phyloP scores from a whole-genome alignment of 768 basidiomycete species.

The Polyporus arcularius region DNA sequence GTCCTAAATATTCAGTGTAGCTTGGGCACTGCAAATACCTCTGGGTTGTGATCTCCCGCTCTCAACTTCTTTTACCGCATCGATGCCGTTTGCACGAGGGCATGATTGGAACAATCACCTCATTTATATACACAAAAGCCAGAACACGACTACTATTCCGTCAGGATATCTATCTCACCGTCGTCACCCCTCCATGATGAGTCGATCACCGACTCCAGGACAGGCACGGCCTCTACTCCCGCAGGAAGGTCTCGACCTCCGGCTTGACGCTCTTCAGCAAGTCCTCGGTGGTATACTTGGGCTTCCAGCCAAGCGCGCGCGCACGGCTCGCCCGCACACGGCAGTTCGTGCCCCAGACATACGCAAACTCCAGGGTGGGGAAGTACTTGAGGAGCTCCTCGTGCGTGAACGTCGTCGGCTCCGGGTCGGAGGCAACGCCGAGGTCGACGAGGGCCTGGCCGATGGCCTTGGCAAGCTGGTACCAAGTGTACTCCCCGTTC shows the following conservation, averaged over 20 bases:
- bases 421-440: slow-evolving; percentile 32
- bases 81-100: no score
- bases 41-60: no score
- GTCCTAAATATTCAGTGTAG: no score
- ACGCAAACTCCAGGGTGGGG: not conserved
- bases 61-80: no score
- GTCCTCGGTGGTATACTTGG: slow-evolving; percentile 48
- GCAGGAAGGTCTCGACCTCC: slow-evolving; percentile 39
- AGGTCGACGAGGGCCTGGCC: slow-evolving; percentile 37
- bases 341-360: slow-evolving; percentile 25
- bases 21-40: no score
- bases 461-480: slow-evolving; percentile 38
- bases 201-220: no score
- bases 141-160: no score
- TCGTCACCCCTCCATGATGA: no score
- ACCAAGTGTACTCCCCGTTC: slow-evolving; percentile 35
- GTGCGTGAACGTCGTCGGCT: slow-evolving; percentile 45
- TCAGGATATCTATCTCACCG: no score
- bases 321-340: slow-evolving; percentile 33
- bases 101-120: no score
- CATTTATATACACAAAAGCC: no score
- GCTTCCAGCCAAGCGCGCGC: slow-evolving; percentile 53
- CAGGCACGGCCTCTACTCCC: no score
- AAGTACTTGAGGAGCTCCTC: slow-evolving; percentile 44
- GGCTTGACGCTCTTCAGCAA: slow-evolving; percentile 49